Evolutionary conservation across 2,329 filamentous ascomycete species (phyloP).

Genomic region (Hypoxylon sp.): DNA sequence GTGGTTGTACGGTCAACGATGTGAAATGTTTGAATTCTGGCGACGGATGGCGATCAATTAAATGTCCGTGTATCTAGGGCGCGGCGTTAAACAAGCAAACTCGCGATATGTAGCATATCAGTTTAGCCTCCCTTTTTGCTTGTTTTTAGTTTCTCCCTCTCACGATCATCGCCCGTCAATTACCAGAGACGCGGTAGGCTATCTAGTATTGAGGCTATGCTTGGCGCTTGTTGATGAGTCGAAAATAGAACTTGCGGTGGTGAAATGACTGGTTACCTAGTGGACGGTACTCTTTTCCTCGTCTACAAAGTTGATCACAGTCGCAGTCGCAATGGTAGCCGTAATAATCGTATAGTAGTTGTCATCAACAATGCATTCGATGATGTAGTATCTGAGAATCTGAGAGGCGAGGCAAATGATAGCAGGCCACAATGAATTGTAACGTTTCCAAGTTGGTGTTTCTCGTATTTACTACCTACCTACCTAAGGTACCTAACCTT

Average conservation of each 20-base stretch:
- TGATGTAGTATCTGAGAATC: neutral
- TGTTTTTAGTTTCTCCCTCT: slow-evolving; percentile 4
- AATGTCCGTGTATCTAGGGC: neutral
- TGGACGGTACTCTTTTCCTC: neutral
- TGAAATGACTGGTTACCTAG: too few relatives aligned
- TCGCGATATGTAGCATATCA: neutral
- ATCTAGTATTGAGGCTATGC: slow-evolving; percentile 22
- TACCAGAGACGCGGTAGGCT: neutral
- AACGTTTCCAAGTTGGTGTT: slow-evolving; percentile 25
- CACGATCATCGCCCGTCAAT: slow-evolving; percentile 3
- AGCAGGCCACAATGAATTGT: slow-evolving; percentile 6
- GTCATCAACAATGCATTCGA: neutral
- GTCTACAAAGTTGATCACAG: neutral
- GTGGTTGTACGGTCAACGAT: neutral
- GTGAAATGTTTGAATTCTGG: neutral
- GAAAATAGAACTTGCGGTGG: neutral
- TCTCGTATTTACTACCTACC: slow-evolving; percentile 18
- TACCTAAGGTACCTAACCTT: neutral
- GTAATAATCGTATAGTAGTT: neutral
- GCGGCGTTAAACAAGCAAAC: neutral
- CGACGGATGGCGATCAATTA: slow-evolving; percentile 3
- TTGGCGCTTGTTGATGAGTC: slow-evolving; percentile 12
- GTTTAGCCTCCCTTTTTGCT: slow-evolving; percentile 12
- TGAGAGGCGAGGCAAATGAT: neutral
- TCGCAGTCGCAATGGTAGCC: neutral